Conservation (phyloP, 2,329 filamentous ascomycete species). For the Calonectria hawksworthii region DNA sequence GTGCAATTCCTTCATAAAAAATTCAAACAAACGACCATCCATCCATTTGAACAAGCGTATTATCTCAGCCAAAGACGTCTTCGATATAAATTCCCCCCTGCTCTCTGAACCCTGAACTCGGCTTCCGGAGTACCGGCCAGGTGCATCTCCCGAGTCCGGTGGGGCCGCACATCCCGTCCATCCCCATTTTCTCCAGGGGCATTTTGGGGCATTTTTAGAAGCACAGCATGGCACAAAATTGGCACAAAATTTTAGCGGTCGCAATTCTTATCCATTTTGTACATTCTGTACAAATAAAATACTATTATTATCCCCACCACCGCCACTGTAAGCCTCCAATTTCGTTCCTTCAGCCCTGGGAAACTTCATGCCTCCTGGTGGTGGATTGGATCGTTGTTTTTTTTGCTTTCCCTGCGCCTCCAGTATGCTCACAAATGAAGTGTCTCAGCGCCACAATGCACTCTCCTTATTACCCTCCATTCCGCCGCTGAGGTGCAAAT, state of each 20-base stretch:
- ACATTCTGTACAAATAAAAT: constrained; percentile 19
- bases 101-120: neutral
- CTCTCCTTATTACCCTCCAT: constrained; percentile 30
- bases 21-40: neutral
- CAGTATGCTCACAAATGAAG: constrained; percentile 30
- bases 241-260: neutral
- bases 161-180: constrained; percentile 11
- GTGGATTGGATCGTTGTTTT: constrained; percentile 6
- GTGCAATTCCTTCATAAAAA: neutral
- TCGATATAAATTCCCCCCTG: neutral
- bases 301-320: constrained; percentile 23
- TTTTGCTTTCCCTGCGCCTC: constrained; percentile 23
- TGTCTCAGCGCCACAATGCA: constrained; percentile 41
- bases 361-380: constrained; percentile 3
- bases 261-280: constrained; percentile 14
- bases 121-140: constrained; percentile 5
- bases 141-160: constrained; percentile 7
- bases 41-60: neutral
- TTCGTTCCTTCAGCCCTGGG: constrained; percentile 5
- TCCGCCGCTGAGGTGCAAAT: neutral
- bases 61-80: neutral
- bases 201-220: neutral
- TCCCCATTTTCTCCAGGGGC: neutral
- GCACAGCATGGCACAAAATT: neutral
- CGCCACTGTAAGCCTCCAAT: neutral